Evolutionary conservation across 2,329 filamentous ascomycete genomes (phyloP), one percentile per base, ranked within the genome.

Genomic region (Colletotrichum sp.): DNA sequence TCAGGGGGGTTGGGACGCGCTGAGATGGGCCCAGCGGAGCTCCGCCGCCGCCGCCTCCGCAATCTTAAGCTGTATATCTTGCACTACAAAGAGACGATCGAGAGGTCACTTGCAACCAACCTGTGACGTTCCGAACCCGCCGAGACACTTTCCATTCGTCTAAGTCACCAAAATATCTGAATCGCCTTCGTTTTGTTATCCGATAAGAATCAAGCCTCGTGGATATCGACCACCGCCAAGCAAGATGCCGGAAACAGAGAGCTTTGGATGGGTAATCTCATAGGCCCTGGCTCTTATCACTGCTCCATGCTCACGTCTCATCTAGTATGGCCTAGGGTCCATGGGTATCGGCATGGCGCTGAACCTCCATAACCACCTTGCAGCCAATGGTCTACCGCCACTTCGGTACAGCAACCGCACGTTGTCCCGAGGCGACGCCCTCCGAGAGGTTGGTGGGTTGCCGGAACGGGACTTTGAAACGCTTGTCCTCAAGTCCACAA

Each of bases 271-370:
- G 72, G 72, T 75, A 63, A n/a, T 22, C 7, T n/a, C 22, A 13
- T 13, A 44, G 44, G 16, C 12, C 39, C 57, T 36, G 27, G 13
- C 22, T 22, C 13, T 57, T 25, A 32, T 19, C 13, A 9, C 5
- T n/a, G 1, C 22, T 25, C 71, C 57, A 15, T 63, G 55, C 55
- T 69, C 12, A 73, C 22, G 19, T 13, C 22, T 22, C 8, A 13
- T 34, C 27, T 70, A 76, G 74, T 76, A 64, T 52, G 85, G 85
- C 76, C 84, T 87, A 67, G 85, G 85, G 52, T 87, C 85, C 39
- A 87, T 87, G 85, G 85, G 85, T 76, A 83, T 85, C 19, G 84
- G 83, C 77, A 87, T 87, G 85, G 85, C 85, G 71, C 81, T 79
- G 61, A 87, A 87, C 71, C 81, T 87, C 9, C 85, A 87, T 80